Evolutionary conservation across 1,284 basidiomycete genomes (phyloP).

Genomic region (Leccinum fuscescens): DNA sequence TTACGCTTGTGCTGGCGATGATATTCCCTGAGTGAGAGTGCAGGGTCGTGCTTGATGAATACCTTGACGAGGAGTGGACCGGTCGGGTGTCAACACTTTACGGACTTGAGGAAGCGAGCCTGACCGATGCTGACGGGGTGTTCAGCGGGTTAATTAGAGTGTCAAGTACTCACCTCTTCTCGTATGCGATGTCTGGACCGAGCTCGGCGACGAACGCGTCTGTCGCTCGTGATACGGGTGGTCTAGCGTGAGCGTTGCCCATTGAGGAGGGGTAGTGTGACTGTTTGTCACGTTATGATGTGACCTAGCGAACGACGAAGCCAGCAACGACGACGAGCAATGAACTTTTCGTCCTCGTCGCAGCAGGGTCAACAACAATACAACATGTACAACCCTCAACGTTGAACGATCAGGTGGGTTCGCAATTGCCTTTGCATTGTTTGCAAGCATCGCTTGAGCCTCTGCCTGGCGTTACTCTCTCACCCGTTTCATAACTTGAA

Average conservation of each 20-base stretch:
- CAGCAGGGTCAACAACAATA: constrained; percentile 15
- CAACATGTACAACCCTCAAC: too few species aligned
- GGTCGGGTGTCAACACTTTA: constrained; percentile 70
- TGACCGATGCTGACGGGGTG: constrained; percentile 65
- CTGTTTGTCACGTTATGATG: constrained; percentile 23
- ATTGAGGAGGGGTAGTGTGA: constrained; percentile 37
- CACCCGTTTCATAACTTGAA: too few species aligned
- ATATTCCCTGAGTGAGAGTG: constrained; percentile 59
- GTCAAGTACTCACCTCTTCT: constrained; percentile 68
- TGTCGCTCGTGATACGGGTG: not conserved
- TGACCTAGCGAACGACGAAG: constrained; percentile 10
- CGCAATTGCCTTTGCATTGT: constrained; percentile 10
- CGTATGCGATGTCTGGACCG: constrained; percentile 82
- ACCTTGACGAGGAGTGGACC: constrained; percentile 78
- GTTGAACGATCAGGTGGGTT: constrained; percentile 27
- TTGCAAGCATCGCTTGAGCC: too few species aligned
- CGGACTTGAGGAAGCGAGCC: constrained; percentile 95
- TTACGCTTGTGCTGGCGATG: constrained; percentile 64
- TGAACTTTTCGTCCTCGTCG: constrained; percentile 27
- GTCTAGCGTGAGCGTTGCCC: constrained; percentile 51
- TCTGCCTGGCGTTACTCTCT: too few species aligned
- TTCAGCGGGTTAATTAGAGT: not conserved
- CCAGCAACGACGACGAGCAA: constrained; percentile 3
- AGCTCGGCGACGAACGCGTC: constrained; percentile 89
- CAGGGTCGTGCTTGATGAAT: constrained; percentile 76